Evolutionary conservation across 805 yeast species (phyloP), one percentile per base, ranked within the genome.

Genomic region (Lipomyces sp.): DNA sequence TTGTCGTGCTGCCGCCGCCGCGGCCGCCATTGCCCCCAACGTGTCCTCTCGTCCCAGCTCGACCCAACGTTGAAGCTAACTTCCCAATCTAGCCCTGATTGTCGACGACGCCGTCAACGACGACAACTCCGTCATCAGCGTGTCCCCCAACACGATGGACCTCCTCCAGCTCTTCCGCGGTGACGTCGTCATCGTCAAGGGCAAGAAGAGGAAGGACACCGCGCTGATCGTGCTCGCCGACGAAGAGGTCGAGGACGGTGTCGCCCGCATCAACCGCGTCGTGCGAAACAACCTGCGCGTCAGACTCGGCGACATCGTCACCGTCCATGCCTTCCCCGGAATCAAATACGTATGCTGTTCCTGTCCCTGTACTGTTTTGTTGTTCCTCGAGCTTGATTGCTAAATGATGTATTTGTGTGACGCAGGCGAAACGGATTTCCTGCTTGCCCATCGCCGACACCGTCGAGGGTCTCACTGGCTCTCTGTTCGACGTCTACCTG

Each of bases 41-140:
- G n/a, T n/a, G n/a, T n/a, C n/a, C n/a, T n/a, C n/a, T n/a, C n/a
- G n/a, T n/a, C n/a, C n/a, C n/a, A n/a, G n/a, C n/a, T n/a, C n/a
- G n/a, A n/a, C n/a, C n/a, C n/a, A n/a, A n/a, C n/a, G n/a, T n/a
- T n/a, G n/a, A n/a, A 33, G 36, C 43, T 39, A 18, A 37, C 40
- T 7, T 23, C 23, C 18, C 14, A 14, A 32, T 41, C 39, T 51
- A 65, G 74, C 95, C 46, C 75, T 93, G 62, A 74, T 93, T 58
- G 98, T 93, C 45, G 99, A 93, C 67, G 98, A 93, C 72, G 98
- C 99, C 59, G 82, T 84, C 64, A 88, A 86, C 64, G 99, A 93
- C 70, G 99, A 93, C 70, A 93, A 93, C 73, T 89, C 98, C 26
- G 95, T 91, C 59, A 86, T 93, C 68, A 85, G 97, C 45, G 86